Evolutionary conservation across 371 early-diverging fungal genomes (phyloP).

Genomic region (Apophysomyces trapeziformis): DNA sequence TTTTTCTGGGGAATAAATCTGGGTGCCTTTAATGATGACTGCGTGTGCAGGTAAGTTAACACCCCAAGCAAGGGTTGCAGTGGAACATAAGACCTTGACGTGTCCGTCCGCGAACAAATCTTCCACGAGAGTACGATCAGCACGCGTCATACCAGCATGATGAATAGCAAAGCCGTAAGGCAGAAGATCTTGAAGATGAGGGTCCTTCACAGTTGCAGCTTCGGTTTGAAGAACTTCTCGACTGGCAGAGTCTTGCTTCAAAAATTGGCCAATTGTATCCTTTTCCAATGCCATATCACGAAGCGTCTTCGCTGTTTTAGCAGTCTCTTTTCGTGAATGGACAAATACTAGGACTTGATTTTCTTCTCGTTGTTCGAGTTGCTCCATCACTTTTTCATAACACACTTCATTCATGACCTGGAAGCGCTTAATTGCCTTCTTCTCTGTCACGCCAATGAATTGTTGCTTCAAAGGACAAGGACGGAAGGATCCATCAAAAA

Average conservation of each 20-base stretch:
- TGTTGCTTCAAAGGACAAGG: constrained; percentile 96
- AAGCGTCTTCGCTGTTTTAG: constrained; percentile 89
- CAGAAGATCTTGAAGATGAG: constrained; percentile 84
- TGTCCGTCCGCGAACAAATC: constrained; percentile 92
- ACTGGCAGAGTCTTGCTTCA: constrained; percentile 78
- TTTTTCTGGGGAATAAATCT: constrained; percentile 95
- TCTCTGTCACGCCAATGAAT: constrained; percentile 95
- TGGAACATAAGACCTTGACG: constrained; percentile 95
- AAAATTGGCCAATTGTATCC: constrained; percentile 80
- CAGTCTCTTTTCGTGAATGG: constrained; percentile 97
- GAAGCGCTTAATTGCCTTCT: constrained; percentile 92
- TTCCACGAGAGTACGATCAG: constrained; percentile 95
- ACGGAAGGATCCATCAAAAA: constrained; percentile 92
- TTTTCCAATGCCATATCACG: constrained; percentile 91
- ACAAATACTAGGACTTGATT: constrained; percentile 98
- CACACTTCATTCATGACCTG: constrained; percentile 96
- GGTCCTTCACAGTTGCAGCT: constrained; percentile 80
- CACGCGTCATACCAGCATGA: constrained; percentile 98
- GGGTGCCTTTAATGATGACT: constrained; percentile 99
- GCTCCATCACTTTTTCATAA: constrained; percentile 92
- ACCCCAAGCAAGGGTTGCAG: constrained; percentile 99
- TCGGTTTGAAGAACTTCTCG: constrained; percentile 86
- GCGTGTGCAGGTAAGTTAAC: constrained; percentile 99
- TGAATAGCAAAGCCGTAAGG: constrained; percentile 98
- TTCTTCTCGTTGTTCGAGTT: constrained; percentile 71